These are phyloP conservation scores for Ceratocystis eucalypticola DNA, from an alignment of 2,329 filamentous ascomycete species.

Conservation along the genomic window DNA sequence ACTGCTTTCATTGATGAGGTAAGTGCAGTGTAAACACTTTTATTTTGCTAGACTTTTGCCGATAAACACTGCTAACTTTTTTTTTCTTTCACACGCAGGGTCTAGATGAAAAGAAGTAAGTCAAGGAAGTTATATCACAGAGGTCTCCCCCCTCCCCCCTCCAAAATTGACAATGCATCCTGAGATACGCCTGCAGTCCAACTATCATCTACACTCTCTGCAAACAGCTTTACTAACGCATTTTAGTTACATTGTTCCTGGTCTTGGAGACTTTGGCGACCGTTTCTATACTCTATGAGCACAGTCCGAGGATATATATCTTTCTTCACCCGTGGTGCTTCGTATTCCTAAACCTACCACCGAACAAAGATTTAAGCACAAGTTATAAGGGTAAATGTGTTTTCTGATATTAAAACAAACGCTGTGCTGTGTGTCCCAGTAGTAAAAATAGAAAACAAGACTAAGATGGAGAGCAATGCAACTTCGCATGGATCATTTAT, in stretches of 20 bases:
- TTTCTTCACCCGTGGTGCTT: too few relatives aligned
- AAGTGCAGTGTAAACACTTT: conserved; percentile 21
- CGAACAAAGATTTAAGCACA: neutral
- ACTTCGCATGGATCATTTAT: neutral
- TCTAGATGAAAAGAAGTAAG: conserved; percentile 94
- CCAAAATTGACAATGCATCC: neutral
- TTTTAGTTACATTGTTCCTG: conserved; percentile 83
- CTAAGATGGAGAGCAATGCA: neutral
- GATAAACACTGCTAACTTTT: neutral
- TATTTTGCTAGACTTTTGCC: neutral
- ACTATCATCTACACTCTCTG: neutral
- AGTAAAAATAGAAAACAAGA: conserved; percentile 8
- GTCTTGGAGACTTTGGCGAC: conserved; percentile 89
- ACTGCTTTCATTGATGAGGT: conserved; percentile 88
- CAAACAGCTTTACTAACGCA: conserved; percentile 4
- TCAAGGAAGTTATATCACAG: neutral
- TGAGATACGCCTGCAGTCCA: neutral
- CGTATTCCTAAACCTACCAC: too few relatives aligned
- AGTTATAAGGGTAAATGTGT: neutral
- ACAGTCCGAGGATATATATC: neutral
- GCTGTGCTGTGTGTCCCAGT: conserved; percentile 9
- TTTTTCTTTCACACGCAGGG: conserved; percentile 36
- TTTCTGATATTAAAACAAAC: conserved; percentile 5
- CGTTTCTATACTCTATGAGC: conserved; percentile 61
- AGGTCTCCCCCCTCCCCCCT: neutral